Base-by-base conservation (phyloP, 2,329 filamentous ascomycete species). In the Fusarium udum region DNA sequence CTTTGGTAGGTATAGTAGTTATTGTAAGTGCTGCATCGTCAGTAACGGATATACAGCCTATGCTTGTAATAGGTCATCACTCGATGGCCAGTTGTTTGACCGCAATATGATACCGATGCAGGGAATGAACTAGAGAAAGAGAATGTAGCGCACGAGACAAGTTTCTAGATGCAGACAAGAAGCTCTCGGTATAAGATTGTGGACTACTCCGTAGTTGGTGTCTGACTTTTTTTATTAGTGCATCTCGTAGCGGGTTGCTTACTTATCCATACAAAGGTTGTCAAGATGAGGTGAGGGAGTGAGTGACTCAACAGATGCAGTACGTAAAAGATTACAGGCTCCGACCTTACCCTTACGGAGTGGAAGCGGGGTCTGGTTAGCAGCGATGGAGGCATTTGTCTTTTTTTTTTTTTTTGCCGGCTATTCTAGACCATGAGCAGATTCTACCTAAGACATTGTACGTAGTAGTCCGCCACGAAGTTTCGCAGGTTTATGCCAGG, bases 271-370 rank as follows among this genome's bases (percentile, higher is more conserved):
- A 4, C 26, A 15, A 32, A 59, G 22, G 58, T 51, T 67, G 51
- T 20, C 26, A 24, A 32, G 32, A 57, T 70, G 66, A 62, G 69
- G 37, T 49, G 61, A 66, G 51, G 37, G 39, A 18, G 26, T 26
- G 37, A 61, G 43, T 60, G 43, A 40, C 26, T 28, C 16, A 45
- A 57, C 32, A 22, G 45, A 53, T 48, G 51, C 34, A 45, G 46
- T 72, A 73, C 63, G 71, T 69, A 69, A 61, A 52, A 56, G 39
- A 28, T 46, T 42, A 20, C 45, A 69, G 48, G 60, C 62, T 53
- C 26, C 26, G 6, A 37, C 36, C 36, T 37, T 5, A 20, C 28
- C 43, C 45, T 48, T 22, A 32, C 18, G 60, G 48, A 59, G 51
- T 16, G 59, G 39, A 59, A 67, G 68, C 57, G 59, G 66, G 67